Evolutionary conservation across 306 rosid genomes (phyloP).

Genomic region (Astragalus glycyphyllos): DNA sequence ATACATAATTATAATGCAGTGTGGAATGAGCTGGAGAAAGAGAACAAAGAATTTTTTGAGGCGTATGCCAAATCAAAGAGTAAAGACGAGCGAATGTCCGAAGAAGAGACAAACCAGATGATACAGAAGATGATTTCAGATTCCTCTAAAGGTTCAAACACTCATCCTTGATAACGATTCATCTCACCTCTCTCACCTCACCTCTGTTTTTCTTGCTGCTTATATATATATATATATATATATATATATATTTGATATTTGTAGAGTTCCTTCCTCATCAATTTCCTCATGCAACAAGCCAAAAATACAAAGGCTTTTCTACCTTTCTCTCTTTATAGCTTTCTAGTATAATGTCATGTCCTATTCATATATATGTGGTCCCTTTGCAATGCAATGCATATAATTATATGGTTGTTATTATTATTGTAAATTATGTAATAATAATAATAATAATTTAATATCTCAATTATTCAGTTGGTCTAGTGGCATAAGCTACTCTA

Average conservation of each 20-base stretch:
- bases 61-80: slow-evolving; percentile 63
- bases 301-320: slow-evolving; percentile 11
- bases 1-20: slow-evolving; percentile 53
- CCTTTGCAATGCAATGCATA: neutral
- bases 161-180: slow-evolving; percentile 49
- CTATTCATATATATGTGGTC: slow-evolving; percentile 30
- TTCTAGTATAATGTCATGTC: neutral
- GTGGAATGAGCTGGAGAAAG: slow-evolving; percentile 94
- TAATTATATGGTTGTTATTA: neutral
- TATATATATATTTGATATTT: neutral
- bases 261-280: neutral
- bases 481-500: too few relatives aligned
- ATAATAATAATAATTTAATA: too few relatives aligned
- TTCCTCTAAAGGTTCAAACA: slow-evolving; percentile 66
- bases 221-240: neutral
- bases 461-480: too few relatives aligned
- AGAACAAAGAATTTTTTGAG: slow-evolving; percentile 83
- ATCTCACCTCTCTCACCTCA: slow-evolving; percentile 11
- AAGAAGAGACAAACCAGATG: slow-evolving; percentile 84
- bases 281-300: slow-evolving; percentile 1
- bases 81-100: slow-evolving; percentile 72
- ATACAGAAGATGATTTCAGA: slow-evolving; percentile 73
- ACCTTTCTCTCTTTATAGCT: neutral
- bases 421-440: too few relatives aligned
- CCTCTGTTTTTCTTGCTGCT: neutral